Evolutionary conservation across 176 grass and related monocot genomes (phyloP), one percentile per base, ranked within the genome.

Genomic region (Oryza meyeriana): DNA sequence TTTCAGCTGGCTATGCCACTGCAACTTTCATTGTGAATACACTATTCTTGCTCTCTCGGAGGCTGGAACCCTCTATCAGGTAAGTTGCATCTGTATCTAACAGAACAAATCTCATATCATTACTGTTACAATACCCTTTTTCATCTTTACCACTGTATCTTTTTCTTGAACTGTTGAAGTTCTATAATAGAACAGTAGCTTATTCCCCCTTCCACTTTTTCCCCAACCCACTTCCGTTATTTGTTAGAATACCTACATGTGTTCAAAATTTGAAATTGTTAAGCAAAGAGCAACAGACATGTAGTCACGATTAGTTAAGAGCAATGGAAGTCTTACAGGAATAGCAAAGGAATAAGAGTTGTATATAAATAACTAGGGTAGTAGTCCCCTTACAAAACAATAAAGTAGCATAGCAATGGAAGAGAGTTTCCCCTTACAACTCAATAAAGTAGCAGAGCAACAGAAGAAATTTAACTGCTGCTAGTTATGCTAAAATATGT

Each of bases 41-140:
- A 79, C 93, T 69, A 98, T 98, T 81, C 90, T 98, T 80, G 92
- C 96, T 88, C 87, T 98, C 22, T 95, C 96, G 48, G 96, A 98
- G 42, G 79, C 79, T 61, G 96, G 96, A 76, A 88, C 88, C 74
- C 88, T 98, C 36, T 88, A 91, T 76, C 90, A 98, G 88, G 95
- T 98, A 91, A 82, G 74, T 78, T 79, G 69, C 66, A 73, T 62
- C 61, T 34, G 14, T 17, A 42, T 77, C 57, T 44, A 77, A 77
- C 16, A 71, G 55, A 13, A 12, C 4, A 68, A 38, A 17, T 38
- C 39, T 34, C 52, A 64, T 64, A 26, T 41, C 3, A 12, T 58
- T 31, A 34, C 13, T 63, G 11, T 72, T 61, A 30, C 58, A 14
- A 2, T 69, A 70, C 48, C 18, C 18, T 30, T 42, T 22, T 55